These are phyloP conservation scores for Clarireedia paspali DNA, from an alignment of 2,329 filamentous ascomycete species.

Conservation along the genomic window DNA sequence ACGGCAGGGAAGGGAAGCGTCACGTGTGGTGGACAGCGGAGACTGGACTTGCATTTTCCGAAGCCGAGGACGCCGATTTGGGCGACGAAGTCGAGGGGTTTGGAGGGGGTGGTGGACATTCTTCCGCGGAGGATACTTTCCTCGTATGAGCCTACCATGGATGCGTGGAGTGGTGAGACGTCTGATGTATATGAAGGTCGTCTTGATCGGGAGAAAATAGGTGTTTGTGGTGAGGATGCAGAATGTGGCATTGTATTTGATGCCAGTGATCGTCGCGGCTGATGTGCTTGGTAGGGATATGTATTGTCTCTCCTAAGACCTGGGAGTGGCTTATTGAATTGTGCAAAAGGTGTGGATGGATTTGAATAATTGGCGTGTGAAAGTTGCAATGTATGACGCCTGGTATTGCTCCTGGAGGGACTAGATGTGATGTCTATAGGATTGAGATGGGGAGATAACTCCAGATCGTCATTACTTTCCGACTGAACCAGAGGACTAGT, in stretches of 20 bases:
- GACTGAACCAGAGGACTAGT: conserved; percentile 90
- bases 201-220: conserved; percentile 46
- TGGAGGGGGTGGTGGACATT: conserved; percentile 95
- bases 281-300: conserved; percentile 71
- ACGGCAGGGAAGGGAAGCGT: conserved; percentile 88
- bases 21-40: conserved; percentile 84
- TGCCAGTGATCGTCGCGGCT: conserved; percentile 67
- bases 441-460: conserved; percentile 49
- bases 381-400: conserved; percentile 68
- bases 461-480: conserved; percentile 72
- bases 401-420: conserved; percentile 34
- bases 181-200: conserved; percentile 68
- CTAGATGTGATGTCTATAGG: conserved; percentile 39
- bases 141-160: conserved; percentile 96
- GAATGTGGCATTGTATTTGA: conserved; percentile 41
- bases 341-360: conserved; percentile 32
- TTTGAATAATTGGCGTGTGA: conserved; percentile 42
- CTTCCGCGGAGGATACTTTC: conserved; percentile 90
- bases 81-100: conserved; percentile 84
- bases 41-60: conserved; percentile 77
- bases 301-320: conserved; percentile 50
- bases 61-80: conserved; percentile 90
- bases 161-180: conserved; percentile 70
- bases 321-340: conserved; percentile 36
- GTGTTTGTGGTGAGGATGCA: conserved; percentile 40